phyloP scores from a whole-genome alignment of 202 grass and related monocot genomes.

The Schoenoplectus tabernaemontani region DNA sequence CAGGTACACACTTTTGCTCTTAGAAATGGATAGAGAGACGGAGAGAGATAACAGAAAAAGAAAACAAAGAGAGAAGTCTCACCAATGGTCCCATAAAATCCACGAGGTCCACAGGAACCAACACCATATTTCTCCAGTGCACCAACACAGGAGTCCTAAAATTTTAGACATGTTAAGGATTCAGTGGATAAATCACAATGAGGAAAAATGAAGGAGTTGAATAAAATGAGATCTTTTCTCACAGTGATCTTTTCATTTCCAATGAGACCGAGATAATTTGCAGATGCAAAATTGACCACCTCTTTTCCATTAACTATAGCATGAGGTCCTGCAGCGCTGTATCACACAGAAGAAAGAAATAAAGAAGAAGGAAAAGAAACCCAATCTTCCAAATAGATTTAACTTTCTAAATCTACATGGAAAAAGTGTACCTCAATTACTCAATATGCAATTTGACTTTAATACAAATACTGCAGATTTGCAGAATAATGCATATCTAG shows the following conservation, averaged over 20 bases:
- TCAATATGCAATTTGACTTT: not conserved
- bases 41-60: conserved; percentile 13
- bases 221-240: conserved; percentile 34
- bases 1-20: conserved; percentile 31
- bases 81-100: conserved; percentile 99
- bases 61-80: conserved; percentile 26
- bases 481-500: not conserved
- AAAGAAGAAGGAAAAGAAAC: not conserved
- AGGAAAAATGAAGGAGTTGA: not conserved
- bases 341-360: conserved; percentile 20
- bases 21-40: conserved; percentile 7
- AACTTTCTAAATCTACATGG: not conserved
- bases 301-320: conserved; percentile 79
- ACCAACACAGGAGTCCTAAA: conserved; percentile 79
- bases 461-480: not conserved
- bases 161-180: conserved; percentile 23
- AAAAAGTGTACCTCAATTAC: not conserved
- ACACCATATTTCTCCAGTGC: conserved; percentile 97
- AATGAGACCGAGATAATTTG: conserved; percentile 96
- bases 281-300: conserved; percentile 93
- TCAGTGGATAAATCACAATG: not conserved
- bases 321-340: conserved; percentile 85
- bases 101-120: conserved; percentile 91
- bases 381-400: not conserved
- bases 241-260: conserved; percentile 89